Evolutionary conservation across 2,329 filamentous ascomycete genomes (phyloP), one percentile per base, ranked within the genome.

Genomic region (Stagonosporopsis cucurbitacearum): DNA sequence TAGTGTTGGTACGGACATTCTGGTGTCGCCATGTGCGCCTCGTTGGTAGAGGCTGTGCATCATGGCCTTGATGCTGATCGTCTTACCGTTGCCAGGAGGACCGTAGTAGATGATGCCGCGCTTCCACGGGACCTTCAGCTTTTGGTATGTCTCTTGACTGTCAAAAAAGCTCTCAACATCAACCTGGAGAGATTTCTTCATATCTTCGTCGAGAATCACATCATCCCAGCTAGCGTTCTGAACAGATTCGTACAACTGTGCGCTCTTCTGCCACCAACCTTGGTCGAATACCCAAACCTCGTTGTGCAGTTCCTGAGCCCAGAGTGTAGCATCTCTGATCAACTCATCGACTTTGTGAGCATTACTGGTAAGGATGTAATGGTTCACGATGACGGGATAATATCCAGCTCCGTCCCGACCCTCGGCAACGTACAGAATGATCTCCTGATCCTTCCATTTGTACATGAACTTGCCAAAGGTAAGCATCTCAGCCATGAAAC

Each of bases 111-210:
- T 89, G 40, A 89, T 76, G 0, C 87, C 87, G 42, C 87, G 77
- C 79, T 91, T 90, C 88, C 88, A 91, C 0, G 88, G 87, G 4
- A 90, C 86, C 57, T 81, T 81, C 39, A 90, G 78, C 43, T 81
- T 77, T 4, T 77, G 68, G 66, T 90, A 91, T 2, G 84, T 84
- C 5, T 83, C 80, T 28, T 80, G 77, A 0, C 79, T 80, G 46
- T 84, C 78, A 68, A 88, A 91, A 75, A 91, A 91, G 41, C 82
- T 82, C 37, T 83, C 73, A 37, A 89, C 84, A 68, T 90, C 88
- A 4, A 82, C 78, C 43, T 88, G 84, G 49, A 91, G 80, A 7
- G 81, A 75, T 59, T 83, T 80, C 77, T 91, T 91, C 83, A 88
- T 88, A 9, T 77, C 76, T 25, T 82, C 75, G 25, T 89, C 85